Evolutionary conservation across 257 asterid genomes (phyloP).

Genomic region (Catharanthus roseus): DNA sequence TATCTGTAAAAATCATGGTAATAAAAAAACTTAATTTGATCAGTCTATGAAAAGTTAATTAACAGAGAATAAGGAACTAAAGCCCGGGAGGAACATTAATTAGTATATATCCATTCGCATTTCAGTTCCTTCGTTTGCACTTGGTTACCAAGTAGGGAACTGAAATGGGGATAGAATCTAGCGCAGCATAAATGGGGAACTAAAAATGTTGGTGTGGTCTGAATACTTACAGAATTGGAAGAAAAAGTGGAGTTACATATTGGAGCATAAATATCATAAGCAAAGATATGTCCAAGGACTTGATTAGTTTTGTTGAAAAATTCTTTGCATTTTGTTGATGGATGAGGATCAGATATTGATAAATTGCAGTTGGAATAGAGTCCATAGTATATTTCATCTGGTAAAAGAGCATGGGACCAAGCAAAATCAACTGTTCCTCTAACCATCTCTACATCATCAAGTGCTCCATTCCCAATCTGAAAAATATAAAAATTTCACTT

Average conservation of each 20-base stretch:
- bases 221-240: conserved; percentile 13
- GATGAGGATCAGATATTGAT: conserved; percentile 1
- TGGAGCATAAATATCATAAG: conserved; percentile 38
- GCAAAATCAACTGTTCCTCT: conserved; percentile 18
- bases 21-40: not conserved
- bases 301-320: not conserved
- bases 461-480: conserved; percentile 38
- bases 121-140: too few relatives aligned
- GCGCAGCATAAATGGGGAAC: too few relatives aligned
- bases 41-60: not conserved
- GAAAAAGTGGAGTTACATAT: conserved; percentile 19
- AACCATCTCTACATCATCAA: conserved; percentile 21
- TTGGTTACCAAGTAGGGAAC: too few relatives aligned
- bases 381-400: conserved; percentile 21
- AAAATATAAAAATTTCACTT: not conserved
- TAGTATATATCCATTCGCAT: too few relatives aligned
- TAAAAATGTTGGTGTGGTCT: not conserved
- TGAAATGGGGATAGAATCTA: too few relatives aligned
- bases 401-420: conserved; percentile 30
- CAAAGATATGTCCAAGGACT: conserved; percentile 1
- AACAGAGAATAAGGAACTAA: too few relatives aligned
- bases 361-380: conserved; percentile 24
- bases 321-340: not conserved
- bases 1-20: not conserved
- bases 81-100: too few relatives aligned